phyloP scores from a whole-genome alignment of 2,329 filamentous ascomycete species.

The Pseudocercospora cruenta region DNA sequence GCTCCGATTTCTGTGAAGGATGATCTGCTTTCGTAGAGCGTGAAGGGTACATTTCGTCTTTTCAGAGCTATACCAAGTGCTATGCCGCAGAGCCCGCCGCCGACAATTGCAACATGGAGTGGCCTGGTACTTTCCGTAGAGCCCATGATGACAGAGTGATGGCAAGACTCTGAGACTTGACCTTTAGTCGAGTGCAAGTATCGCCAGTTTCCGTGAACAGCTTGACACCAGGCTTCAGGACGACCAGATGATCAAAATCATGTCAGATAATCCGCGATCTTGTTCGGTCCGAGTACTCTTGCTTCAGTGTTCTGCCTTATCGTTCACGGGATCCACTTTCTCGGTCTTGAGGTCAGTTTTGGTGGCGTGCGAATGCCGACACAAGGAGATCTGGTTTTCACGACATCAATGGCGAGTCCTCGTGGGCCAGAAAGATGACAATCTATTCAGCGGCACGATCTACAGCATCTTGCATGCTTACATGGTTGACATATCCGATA shows the following conservation, averaged over 20 bases:
- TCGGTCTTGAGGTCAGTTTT: not conserved
- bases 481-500: not conserved
- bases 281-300: not conserved
- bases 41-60: slow-evolving; percentile 34
- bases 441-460: not conserved
- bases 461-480: not conserved
- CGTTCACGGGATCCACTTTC: not conserved
- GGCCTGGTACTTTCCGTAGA: not conserved
- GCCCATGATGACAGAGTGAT: not conserved
- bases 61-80: slow-evolving; percentile 58
- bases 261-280: not conserved
- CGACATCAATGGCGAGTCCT: not conserved
- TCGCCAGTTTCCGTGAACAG: not conserved
- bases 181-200: not conserved
- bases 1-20: slow-evolving; percentile 63
- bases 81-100: slow-evolving; percentile 63
- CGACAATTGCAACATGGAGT: slow-evolving; percentile 55
- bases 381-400: not conserved
- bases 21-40: slow-evolving; percentile 45
- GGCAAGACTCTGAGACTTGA: not conserved
- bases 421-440: not conserved
- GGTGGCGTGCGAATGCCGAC: not conserved
- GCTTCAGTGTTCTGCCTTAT: not conserved
- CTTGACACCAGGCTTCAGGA: not conserved
- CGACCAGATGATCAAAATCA: too few relatives aligned